Conservation (phyloP, 177 flowering plant genomes). For the Telopea speciosissima region DNA sequence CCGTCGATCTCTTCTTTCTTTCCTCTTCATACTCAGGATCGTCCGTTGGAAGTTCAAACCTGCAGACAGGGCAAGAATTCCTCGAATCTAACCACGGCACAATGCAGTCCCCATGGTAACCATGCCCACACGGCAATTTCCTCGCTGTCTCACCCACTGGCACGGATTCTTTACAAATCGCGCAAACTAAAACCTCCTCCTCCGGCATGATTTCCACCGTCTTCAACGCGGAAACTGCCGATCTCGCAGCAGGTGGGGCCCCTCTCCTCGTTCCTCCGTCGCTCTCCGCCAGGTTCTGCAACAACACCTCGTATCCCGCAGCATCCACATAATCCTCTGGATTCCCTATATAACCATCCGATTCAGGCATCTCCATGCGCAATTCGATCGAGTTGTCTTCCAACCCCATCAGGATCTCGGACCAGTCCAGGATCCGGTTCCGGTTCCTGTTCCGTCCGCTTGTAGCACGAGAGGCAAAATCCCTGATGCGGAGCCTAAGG, state of each 20-base stretch:
- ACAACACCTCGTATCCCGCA: conserved; percentile 64
- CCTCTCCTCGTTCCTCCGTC: conserved; percentile 58
- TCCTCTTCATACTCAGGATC: conserved; percentile 78
- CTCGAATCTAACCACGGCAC: conserved; percentile 69
- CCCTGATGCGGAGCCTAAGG: conserved; percentile 49
- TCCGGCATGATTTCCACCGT: conserved; percentile 33
- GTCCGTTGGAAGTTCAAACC: conserved; percentile 79
- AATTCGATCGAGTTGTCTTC: conserved; percentile 70
- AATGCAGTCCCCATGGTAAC: conserved; percentile 78
- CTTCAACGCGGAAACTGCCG: conserved; percentile 40
- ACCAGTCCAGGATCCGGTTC: conserved; percentile 61
- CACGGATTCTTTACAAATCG: conserved; percentile 65
- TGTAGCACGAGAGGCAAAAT: conserved; percentile 38
- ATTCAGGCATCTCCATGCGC: conserved; percentile 48
- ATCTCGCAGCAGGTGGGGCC: conserved; percentile 73
- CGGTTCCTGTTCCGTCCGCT: conserved; percentile 34
- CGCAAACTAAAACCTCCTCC: conserved; percentile 42
- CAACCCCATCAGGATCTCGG: conserved; percentile 64
- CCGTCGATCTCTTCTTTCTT: conserved; percentile 36
- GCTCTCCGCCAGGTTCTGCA: conserved; percentile 68
- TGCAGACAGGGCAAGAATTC: conserved; percentile 80
- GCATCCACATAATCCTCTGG: conserved; percentile 87
- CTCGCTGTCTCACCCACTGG: conserved; percentile 47
- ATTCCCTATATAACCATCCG: conserved; percentile 56
- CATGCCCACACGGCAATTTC: conserved; percentile 79